A percentile compares a stretch with the other conserved stretches of the same genome.
Conservation (phyloP, 2,329 filamentous ascomycete species). For the Macrophomina pseudophaseolina region DNA sequence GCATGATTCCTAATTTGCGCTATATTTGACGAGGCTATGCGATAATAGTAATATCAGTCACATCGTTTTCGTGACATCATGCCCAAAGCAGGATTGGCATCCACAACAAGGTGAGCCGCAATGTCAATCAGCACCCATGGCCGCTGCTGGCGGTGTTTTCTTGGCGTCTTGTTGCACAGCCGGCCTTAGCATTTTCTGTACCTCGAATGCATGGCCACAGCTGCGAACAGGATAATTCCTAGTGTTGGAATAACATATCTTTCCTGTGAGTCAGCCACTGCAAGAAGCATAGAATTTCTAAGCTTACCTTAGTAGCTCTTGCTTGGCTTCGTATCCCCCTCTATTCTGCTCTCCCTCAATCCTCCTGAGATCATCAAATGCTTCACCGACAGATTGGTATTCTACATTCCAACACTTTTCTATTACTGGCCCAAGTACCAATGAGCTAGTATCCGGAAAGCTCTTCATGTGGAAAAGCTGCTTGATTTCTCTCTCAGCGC, state of each 20-base stretch:
- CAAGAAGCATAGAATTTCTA: no score
- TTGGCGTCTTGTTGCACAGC: not conserved
- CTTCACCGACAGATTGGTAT: conserved; percentile 29
- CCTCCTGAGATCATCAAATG: conserved; percentile 17
- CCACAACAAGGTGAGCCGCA: no score
- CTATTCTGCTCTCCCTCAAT: no score
- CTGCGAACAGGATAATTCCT: not conserved
- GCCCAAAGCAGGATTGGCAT: no score
- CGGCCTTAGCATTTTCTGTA: not conserved
- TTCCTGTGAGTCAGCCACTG: not conserved
- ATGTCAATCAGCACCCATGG: no score
- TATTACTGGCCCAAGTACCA: conserved; percentile 30
- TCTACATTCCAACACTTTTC: conserved; percentile 30
- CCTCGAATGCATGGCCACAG: not conserved
- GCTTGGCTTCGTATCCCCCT: no score
- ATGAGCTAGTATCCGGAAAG: conserved; percentile 28
- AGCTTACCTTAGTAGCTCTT: no score
- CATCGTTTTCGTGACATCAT: no score
- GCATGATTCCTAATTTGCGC: no score
- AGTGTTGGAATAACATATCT: not conserved
- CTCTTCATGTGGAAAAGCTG: conserved; percentile 19
- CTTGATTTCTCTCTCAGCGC: conserved; percentile 22
- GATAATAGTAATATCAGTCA: no score
- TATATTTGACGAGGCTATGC: no score
- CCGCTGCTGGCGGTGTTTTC: no score